Base-by-base conservation (phyloP, 805 yeast species). In the Myxozyma sirexii region DNA sequence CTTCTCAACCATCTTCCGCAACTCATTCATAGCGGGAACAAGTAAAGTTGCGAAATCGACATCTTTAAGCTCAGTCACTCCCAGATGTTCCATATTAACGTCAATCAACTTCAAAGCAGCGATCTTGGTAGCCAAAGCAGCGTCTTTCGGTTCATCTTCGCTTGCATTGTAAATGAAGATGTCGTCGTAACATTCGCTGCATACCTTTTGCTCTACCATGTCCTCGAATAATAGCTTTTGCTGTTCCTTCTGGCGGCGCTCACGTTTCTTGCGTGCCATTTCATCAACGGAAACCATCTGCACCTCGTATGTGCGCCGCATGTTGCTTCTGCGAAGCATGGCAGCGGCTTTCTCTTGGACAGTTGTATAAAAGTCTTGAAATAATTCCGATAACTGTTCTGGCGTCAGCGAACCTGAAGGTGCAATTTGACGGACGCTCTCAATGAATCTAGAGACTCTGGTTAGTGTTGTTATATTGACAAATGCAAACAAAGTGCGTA, bases 291-390 rank as follows among this genome's bases (percentile, higher is more conserved):
- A 67, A 54, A 71, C 71, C 68, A 72, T 67, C 56, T 71, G 78
- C 17, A 69, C 71, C 23, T 67, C 72, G 24, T 66, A 55, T 13
- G 68, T 64, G 41, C 70, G 67, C 24, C 70, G 71, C 56, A 59
- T 48, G 23, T 62, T 55, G 19, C 63, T 64, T 17, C 67, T 44
- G 15, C 64, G 60, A 1, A 67, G 50, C 53, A 65, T 65, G 3
- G 63, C 65, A 23, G 69, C 68, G 6, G 73, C 70, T 49, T 69
- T 63, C 23, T 57, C 61, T 26, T 69, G 69, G 43, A 73, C 69
- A 38, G 70, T 63, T 15, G 43, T 54, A 56, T 77, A 77, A 60
- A 78, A 77, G 41, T 72, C 73, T 66, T 77, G 80, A 59, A 75
- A 77, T 24, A 77, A 65, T 56, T 68, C 68, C 3, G 77, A 63